Evolutionary conservation across 2,329 filamentous ascomycete genomes (phyloP), one percentile per base, ranked within the genome.

Genomic region (Xylogone sp.): DNA sequence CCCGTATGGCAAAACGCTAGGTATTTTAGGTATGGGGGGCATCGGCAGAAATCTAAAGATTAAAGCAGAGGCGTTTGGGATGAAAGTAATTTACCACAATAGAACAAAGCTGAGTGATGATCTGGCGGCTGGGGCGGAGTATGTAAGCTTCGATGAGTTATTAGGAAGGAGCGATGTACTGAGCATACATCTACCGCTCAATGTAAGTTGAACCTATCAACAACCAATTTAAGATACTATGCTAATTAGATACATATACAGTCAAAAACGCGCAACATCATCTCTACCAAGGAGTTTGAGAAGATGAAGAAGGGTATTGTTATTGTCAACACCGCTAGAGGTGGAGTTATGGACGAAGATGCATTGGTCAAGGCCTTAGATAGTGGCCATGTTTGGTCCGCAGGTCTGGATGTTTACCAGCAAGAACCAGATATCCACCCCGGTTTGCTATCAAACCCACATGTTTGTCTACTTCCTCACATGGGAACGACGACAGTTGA

Each of bases 21-120:
- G 88, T 0, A 88, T 93, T 53, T 68, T 93, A 27, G 88, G 88
- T 3, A 91, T 92, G 87, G 88, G 88, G n/a, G 87, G 88, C 3
- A 92, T 93, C 54, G 88, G 88, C 0, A 75, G 84, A 29, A 88
- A 89, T 62, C 69, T 92, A 60, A 87, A 85, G 61, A 77, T 72
- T 62, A 89, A 89, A 69, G 85, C 83, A 3, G 75, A 81, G 49
- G 85, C 76, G 1, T 90, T 92, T 64, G 86, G 84, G 6, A 90
- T 92, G 86, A 76, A 68, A 50, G 75, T 89, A n/a, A 75, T 82
- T 29, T 92, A 93, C 61, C 75, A 89, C 62, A 92, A 91, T 65
- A 81, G 88, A 9, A 78, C 70, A 3, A 68, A 72, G 59, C 68
- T 92, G 56, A 69, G 66, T 22, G 70, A 75, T 1, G 80, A 83